A percentile compares a stretch with the other conserved stretches of the same genome.
These are phyloP conservation scores for Yamadazyma atlantica DNA, from an alignment of 1,139 yeast species.

Conservation along the genomic window DNA sequence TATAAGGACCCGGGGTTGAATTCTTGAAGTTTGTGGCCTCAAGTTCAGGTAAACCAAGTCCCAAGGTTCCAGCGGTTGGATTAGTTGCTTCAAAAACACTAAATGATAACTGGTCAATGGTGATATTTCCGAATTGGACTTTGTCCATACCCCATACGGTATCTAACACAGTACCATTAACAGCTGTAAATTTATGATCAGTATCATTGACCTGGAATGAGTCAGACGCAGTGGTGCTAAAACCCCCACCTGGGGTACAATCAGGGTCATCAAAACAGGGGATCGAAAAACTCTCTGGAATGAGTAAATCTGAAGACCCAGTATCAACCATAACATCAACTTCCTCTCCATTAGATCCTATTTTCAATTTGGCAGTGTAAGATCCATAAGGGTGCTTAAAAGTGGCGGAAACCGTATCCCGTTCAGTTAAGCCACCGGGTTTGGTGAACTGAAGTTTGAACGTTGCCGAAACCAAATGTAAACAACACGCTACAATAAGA, in stretches of 20 bases:
- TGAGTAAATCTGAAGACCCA: constrained; percentile 47
- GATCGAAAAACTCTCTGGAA: no score
- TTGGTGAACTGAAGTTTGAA: no score
- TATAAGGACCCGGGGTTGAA: no score
- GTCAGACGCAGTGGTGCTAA: no score
- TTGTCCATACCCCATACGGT: constrained; percentile 9
- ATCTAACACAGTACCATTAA: constrained; percentile 8
- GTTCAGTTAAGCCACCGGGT: no score
- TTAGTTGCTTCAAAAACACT: constrained; percentile 7
- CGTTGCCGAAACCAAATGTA: no score
- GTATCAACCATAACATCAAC: constrained; percentile 40
- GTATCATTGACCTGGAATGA: no score
- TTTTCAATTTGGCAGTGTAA: no score
- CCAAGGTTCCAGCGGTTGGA: constrained; percentile 1
- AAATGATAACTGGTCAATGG: constrained; percentile 5
- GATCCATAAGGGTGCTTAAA: no score
- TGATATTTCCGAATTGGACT: constrained; percentile 4
- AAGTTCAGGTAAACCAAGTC: constrained; percentile 5
- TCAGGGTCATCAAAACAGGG: constrained; percentile 28
- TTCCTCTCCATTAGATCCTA: constrained; percentile 30
- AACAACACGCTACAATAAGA: no score
- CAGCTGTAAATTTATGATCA: constrained; percentile 3
- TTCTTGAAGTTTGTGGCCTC: no score
- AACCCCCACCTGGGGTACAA: constrained; percentile 5
- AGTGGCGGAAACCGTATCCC: no score